phyloP scores from a whole-genome alignment of 768 basidiomycete genomes.

The Galerina sulciceps region DNA sequence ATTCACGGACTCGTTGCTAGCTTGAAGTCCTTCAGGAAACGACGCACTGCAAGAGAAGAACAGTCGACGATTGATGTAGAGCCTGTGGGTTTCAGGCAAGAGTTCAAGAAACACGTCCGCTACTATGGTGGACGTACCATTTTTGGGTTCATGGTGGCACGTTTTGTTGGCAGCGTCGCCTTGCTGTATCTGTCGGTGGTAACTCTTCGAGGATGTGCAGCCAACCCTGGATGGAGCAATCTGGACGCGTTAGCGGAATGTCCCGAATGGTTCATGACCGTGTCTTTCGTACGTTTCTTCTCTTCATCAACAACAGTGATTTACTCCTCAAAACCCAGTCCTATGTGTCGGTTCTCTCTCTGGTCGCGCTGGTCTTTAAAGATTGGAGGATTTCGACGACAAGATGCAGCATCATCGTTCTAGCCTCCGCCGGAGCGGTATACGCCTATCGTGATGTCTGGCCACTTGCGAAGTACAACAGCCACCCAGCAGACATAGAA shows the following conservation, averaged over 20 bases:
- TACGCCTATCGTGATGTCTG: conserved; percentile 59
- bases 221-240: neutral
- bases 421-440: conserved; percentile 35
- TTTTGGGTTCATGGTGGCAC: conserved; percentile 13
- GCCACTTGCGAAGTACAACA: conserved; percentile 54
- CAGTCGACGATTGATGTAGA: neutral
- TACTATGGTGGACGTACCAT: conserved; percentile 9
- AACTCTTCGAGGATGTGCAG: neutral
- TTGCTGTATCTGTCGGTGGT: conserved; percentile 9
- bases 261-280: conserved; percentile 10
- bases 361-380: conserved; percentile 7
- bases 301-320: neutral
- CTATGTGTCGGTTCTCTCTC: conserved; percentile 12
- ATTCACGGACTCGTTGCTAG: neutral
- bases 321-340: neutral
- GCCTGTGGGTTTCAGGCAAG: neutral
- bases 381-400: conserved; percentile 55
- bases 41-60: neutral
- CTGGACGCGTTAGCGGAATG: neutral
- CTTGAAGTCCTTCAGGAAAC: neutral
- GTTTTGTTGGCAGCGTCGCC: conserved; percentile 8
- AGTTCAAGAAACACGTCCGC: neutral
- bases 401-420: conserved; percentile 27
- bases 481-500: conserved; percentile 43
- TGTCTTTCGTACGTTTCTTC: conserved; percentile 14